phyloP scores from a whole-genome alignment of 352 stramenopile species.

The Globisporangium abappressorium region DNA sequence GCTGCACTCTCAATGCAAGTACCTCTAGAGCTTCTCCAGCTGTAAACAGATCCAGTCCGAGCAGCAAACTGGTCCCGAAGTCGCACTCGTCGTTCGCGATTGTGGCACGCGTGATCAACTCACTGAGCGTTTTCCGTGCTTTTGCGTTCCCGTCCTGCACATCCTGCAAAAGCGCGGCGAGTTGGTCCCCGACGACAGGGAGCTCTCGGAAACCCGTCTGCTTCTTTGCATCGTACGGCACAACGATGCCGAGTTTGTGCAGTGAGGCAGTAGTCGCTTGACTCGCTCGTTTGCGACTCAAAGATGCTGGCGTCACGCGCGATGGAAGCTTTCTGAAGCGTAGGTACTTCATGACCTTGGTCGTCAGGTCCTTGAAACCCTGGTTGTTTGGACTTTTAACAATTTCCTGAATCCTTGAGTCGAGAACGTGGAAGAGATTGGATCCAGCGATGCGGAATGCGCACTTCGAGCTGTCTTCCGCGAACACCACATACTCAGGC shows the following conservation, averaged over 20 bases:
- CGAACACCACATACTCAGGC: slow-evolving; percentile 40
- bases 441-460: slow-evolving; percentile 33
- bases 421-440: slow-evolving; percentile 42
- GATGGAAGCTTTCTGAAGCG: neutral
- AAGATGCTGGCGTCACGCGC: slow-evolving; percentile 11
- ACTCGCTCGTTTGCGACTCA: slow-evolving; percentile 30
- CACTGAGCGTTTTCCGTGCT: slow-evolving; percentile 37
- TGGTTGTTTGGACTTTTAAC: neutral
- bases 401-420: slow-evolving; percentile 7
- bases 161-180: slow-evolving; percentile 33
- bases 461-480: slow-evolving; percentile 27
- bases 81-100: slow-evolving; percentile 73
- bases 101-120: slow-evolving; percentile 58
- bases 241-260: slow-evolving; percentile 47
- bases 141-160: slow-evolving; percentile 18
- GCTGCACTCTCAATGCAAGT: neutral
- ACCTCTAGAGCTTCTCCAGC: slow-evolving; percentile 36
- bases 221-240: slow-evolving; percentile 48
- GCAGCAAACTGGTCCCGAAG: slow-evolving; percentile 59
- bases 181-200: slow-evolving; percentile 28
- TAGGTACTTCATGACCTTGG: slow-evolving; percentile 5
- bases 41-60: slow-evolving; percentile 61
- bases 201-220: slow-evolving; percentile 53
- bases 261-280: slow-evolving; percentile 35
- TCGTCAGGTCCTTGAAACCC: neutral